Evolutionary conservation across 2,329 filamentous ascomycete genomes (phyloP).

Genomic region (Fusarium sp.): DNA sequence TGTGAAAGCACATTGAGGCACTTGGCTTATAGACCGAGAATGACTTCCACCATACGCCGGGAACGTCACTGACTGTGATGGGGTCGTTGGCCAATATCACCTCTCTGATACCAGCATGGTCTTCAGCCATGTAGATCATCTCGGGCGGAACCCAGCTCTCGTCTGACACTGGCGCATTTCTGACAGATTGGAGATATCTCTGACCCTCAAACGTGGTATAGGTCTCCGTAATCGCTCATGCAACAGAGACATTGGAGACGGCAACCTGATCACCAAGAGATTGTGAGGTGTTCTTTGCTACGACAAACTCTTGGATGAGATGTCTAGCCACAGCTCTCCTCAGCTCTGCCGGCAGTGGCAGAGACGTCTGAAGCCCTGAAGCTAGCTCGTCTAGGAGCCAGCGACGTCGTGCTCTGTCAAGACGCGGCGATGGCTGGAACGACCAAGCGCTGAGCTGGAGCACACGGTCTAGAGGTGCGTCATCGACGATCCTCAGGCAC

Average conservation of each 20-base stretch:
- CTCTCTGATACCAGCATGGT: neutral
- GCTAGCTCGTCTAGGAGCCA: neutral
- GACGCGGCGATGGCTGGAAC: neutral
- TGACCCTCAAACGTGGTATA: neutral
- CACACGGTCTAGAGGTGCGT: neutral
- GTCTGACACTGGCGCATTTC: neutral
- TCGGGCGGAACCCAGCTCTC: neutral
- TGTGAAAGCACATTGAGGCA: neutral
- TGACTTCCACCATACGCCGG: neutral
- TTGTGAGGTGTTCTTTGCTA: neutral
- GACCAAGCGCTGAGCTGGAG: neutral
- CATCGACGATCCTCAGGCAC: neutral
- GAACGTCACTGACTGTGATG: neutral
- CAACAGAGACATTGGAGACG: neutral
- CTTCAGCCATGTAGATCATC: neutral
- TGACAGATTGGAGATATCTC: neutral
- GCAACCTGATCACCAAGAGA: too few species aligned
- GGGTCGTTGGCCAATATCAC: neutral
- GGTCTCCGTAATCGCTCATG: neutral
- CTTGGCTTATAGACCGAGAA: neutral
- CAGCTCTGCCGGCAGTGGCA: neutral
- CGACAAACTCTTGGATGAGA: neutral
- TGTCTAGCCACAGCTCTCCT: neutral
- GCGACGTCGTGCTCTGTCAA: neutral
- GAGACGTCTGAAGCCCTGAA: too few species aligned